phyloP scores from a whole-genome alignment of 306 rosid species.

The Pterocarpus santalinus region DNA sequence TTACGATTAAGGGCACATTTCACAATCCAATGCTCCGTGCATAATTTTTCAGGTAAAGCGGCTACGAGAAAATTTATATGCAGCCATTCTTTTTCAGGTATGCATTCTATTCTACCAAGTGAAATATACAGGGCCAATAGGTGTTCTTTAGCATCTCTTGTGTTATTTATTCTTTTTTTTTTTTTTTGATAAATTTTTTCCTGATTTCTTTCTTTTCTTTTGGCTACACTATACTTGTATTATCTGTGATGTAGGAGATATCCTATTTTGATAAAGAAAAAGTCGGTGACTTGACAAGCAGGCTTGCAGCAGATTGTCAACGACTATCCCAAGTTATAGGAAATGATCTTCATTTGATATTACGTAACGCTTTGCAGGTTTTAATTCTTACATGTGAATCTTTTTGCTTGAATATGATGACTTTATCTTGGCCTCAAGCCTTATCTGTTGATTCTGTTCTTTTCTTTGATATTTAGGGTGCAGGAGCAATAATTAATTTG shows the following conservation, averaged over 20 bases:
- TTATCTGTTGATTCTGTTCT: neutral
- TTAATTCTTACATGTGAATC: slow-evolving; percentile 34
- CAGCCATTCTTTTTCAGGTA: slow-evolving; percentile 77
- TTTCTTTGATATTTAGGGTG: slow-evolving; percentile 69
- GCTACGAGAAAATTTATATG: slow-evolving; percentile 64
- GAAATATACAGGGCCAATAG: neutral
- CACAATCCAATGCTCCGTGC: slow-evolving; percentile 38
- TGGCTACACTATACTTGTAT: slow-evolving; percentile 22
- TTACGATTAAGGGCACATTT: slow-evolving; percentile 32
- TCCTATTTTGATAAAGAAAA: slow-evolving; percentile 76
- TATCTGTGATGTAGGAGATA: slow-evolving; percentile 65
- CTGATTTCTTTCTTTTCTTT: slow-evolving; percentile 20
- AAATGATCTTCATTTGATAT: slow-evolving; percentile 67
- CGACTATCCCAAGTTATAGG: slow-evolving; percentile 69
- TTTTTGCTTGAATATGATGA: slow-evolving; percentile 30
- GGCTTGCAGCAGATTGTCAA: slow-evolving; percentile 87
- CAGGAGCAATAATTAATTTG: slow-evolving; percentile 78
- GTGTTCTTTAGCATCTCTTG: slow-evolving; percentile 10
- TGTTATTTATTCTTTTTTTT: slow-evolving; percentile 13
- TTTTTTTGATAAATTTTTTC: neutral
- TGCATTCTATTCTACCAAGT: slow-evolving; percentile 12
- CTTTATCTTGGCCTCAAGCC: slow-evolving; percentile 1
- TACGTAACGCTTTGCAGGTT: slow-evolving; percentile 75
- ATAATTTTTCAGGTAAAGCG: slow-evolving; percentile 67
- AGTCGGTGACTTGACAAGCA: slow-evolving; percentile 85